Conservation (phyloP, 768 basidiomycete genomes). For the Boletus eberwhitei region DNA sequence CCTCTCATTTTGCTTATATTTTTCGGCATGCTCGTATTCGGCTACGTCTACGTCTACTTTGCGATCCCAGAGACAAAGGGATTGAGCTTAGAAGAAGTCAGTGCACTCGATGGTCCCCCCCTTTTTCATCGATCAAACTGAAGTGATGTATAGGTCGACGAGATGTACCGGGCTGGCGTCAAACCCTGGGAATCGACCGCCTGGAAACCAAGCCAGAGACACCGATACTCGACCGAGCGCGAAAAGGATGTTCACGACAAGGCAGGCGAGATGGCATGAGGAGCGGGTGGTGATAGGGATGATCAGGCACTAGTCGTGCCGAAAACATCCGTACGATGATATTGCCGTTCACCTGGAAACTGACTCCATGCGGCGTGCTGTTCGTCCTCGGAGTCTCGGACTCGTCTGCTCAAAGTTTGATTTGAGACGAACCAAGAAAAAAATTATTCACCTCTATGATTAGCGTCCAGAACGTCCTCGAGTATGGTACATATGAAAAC, state of each 20-base stretch:
- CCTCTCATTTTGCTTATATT: conserved; percentile 77
- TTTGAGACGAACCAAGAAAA: not conserved
- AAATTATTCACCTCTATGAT: not conserved
- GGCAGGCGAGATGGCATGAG: not conserved
- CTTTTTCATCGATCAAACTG: not conserved
- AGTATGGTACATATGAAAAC: not conserved
- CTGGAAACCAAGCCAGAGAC: conserved; percentile 52
- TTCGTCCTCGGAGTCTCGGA: not conserved
- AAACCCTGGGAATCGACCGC: conserved; percentile 59
- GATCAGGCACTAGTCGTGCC: not conserved
- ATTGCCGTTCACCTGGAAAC: not conserved
- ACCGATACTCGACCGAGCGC: conserved; percentile 6
- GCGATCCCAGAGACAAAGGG: conserved; percentile 82
- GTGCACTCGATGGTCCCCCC: not conserved
- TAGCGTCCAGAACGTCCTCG: not conserved
- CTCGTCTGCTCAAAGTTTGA: not conserved
- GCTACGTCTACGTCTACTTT: conserved; percentile 72
- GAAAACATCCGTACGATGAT: not conserved
- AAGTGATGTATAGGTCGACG: conserved; percentile 52
- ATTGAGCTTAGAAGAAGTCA: conserved; percentile 66
- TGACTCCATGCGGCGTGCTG: not conserved
- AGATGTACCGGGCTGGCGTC: conserved; percentile 63
- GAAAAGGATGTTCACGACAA: not conserved
- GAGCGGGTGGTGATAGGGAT: too few species aligned
- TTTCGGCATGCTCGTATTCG: conserved; percentile 70